phyloP scores from a whole-genome alignment of 1,284 basidiomycete genomes.

The Fomitopsis betulina region DNA sequence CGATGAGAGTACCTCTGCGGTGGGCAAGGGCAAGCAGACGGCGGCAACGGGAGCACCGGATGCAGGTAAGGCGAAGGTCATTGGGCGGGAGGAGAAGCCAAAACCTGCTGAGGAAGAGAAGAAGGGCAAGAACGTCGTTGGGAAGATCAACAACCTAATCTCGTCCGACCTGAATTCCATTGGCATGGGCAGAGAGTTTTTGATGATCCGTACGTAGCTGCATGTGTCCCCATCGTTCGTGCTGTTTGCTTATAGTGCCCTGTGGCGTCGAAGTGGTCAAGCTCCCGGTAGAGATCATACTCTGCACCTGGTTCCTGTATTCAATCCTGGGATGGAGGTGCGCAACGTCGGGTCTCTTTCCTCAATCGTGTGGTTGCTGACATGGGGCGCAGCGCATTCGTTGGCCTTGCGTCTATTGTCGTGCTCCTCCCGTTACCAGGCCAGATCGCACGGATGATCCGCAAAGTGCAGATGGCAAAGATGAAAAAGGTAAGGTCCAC shows the following conservation, averaged over 20 bases:
- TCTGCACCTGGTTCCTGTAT: conserved; percentile 35
- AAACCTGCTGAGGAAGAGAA: conserved; percentile 6
- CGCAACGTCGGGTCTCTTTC: conserved; percentile 29
- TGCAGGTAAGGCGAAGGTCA: conserved; percentile 14
- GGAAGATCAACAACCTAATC: conserved; percentile 43
- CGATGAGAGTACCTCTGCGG: conserved; percentile 5
- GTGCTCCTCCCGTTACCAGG: conserved; percentile 48
- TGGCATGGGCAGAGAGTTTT: conserved; percentile 30
- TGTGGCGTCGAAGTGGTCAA: conserved; percentile 18
- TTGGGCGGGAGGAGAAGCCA: conserved; percentile 7
- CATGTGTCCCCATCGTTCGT: too few species aligned
- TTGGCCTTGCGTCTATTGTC: conserved; percentile 51
- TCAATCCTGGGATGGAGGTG: conserved; percentile 38
- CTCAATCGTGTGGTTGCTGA: not conserved
- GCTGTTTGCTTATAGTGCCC: not conserved
- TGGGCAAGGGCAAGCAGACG: conserved; percentile 9
- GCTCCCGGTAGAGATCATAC: conserved; percentile 30
- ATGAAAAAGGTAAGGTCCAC: conserved; percentile 26
- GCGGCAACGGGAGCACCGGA: conserved; percentile 6
- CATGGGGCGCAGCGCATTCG: conserved; percentile 33
- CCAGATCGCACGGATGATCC: conserved; percentile 26
- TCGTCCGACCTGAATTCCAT: conserved; percentile 31
- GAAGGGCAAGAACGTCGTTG: conserved; percentile 39
- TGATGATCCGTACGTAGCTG: conserved; percentile 18
- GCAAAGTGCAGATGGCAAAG: conserved; percentile 26